These are phyloP conservation scores for Cocos nucifera DNA, from an alignment of 176 grass and related monocot genomes.

Conservation along the genomic window DNA sequence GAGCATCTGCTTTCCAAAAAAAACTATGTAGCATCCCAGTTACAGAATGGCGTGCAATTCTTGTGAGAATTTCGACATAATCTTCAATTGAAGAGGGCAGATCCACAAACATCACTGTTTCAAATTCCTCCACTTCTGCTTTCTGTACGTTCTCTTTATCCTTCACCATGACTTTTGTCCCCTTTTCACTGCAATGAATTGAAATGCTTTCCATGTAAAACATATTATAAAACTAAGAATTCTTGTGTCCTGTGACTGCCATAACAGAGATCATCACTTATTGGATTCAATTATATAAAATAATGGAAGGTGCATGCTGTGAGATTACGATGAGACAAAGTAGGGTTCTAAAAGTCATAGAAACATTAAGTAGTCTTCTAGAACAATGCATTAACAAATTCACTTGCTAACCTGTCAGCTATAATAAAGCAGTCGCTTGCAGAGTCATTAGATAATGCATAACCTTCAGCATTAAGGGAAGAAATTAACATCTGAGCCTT, in stretches of 20 bases:
- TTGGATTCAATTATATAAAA: too few species aligned
- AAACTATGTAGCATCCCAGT: constrained; percentile 51
- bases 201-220: too few species aligned
- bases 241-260: too few species aligned
- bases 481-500: constrained; percentile 23
- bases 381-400: too few species aligned
- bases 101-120: constrained; percentile 40
- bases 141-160: constrained; percentile 31
- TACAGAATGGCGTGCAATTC: constrained; percentile 32
- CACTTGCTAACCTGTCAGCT: constrained; percentile 35
- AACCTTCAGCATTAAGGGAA: constrained; percentile 33
- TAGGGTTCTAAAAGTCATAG: too few species aligned
- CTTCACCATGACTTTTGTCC: constrained; percentile 50
- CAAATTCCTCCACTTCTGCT: constrained; percentile 40
- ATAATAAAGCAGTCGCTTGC: constrained; percentile 37
- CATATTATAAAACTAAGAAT: too few species aligned
- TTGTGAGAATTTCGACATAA: constrained; percentile 41
- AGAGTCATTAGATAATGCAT: constrained; percentile 32
- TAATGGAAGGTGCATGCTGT: too few species aligned
- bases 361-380: too few species aligned
- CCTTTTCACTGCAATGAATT: constrained; percentile 37
- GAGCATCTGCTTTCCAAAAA: constrained; percentile 36
- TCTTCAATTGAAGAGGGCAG: constrained; percentile 55
- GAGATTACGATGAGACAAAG: too few species aligned
- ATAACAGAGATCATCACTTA: too few species aligned